Evolutionary conservation across 306 rosid genomes (phyloP).

Genomic region (Crataegus laevigata): DNA sequence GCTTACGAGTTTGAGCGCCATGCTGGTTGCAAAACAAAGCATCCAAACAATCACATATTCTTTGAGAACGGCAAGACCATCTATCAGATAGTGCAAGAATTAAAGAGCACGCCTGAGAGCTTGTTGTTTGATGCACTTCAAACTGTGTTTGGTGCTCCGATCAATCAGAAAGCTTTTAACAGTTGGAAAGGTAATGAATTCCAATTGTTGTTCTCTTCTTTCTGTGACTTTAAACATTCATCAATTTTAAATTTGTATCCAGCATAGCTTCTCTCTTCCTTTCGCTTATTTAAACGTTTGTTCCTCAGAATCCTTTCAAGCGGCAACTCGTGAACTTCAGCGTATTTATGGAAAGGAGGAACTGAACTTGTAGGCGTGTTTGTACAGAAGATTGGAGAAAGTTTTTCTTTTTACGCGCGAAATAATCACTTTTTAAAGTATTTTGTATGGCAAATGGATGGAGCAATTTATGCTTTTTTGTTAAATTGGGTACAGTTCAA

Average conservation of each 20-base stretch:
- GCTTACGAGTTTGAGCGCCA: slow-evolving; percentile 82
- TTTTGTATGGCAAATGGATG: neutral
- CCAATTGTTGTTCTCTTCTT: neutral
- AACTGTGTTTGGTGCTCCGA: slow-evolving; percentile 73
- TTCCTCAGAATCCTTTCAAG: slow-evolving; percentile 76
- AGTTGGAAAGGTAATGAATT: slow-evolving; percentile 61
- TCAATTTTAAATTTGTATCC: neutral
- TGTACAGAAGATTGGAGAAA: slow-evolving; percentile 11
- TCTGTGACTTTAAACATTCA: neutral
- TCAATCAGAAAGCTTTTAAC: slow-evolving; percentile 75
- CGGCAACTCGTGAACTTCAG: slow-evolving; percentile 82
- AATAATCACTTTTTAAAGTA: slow-evolving; percentile 1
- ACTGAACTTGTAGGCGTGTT: slow-evolving; percentile 32
- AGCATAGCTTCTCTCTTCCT: neutral
- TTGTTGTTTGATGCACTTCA: slow-evolving; percentile 68
- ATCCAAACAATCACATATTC: slow-evolving; percentile 82
- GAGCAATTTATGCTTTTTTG: slow-evolving; percentile 7
- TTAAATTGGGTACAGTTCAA: neutral
- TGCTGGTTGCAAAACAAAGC: slow-evolving; percentile 80
- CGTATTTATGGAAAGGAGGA: slow-evolving; percentile 85
- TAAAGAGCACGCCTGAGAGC: slow-evolving; percentile 72
- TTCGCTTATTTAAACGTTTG: slow-evolving; percentile 6
- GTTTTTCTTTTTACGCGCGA: slow-evolving; percentile 16
- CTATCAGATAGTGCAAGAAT: slow-evolving; percentile 76
- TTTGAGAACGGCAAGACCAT: slow-evolving; percentile 82